Evolutionary conservation across 371 early-diverging fungal species (phyloP).

Genomic region (Mucor lusitanicus): DNA sequence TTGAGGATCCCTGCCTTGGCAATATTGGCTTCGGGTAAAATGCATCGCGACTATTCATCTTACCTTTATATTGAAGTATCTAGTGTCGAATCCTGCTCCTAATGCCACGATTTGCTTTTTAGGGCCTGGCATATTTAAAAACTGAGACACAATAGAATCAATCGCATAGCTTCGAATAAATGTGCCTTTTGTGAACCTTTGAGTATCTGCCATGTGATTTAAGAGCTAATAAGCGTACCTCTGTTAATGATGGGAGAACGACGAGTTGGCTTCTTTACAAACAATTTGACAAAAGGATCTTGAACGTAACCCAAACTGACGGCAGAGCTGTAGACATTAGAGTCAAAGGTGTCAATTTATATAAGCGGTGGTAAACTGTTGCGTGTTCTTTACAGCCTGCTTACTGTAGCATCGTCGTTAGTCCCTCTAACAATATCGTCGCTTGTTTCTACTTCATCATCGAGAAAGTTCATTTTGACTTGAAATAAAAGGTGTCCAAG

Average conservation of each 20-base stretch:
- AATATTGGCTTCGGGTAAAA: neutral
- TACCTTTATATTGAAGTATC: conserved; percentile 83
- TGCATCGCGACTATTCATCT: neutral
- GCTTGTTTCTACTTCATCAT: conserved; percentile 9
- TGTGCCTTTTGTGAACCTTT: conserved; percentile 49
- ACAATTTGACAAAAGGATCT: conserved; percentile 78
- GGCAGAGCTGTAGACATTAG: conserved; percentile 68
- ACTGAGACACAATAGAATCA: conserved; percentile 64
- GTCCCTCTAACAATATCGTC: conserved; percentile 80
- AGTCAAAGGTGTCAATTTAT: neutral
- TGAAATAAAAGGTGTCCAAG: neutral
- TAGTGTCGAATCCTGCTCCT: conserved; percentile 93
- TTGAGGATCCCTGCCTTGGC: conserved; percentile 15
- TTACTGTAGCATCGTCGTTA: conserved; percentile 87
- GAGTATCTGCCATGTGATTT: neutral
- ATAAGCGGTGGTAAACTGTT: neutral
- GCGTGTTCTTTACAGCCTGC: conserved; percentile 60
- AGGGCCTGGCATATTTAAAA: conserved; percentile 42
- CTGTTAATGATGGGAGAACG: conserved; percentile 93
- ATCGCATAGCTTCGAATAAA: conserved; percentile 74
- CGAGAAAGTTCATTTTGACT: neutral
- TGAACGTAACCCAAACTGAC: conserved; percentile 76
- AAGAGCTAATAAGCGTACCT: conserved; percentile 44
- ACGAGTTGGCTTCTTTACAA: conserved; percentile 68
- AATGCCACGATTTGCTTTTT: conserved; percentile 78